These are phyloP conservation scores for Raddia guianensis DNA, from an alignment of 176 grass and related monocot genomes.

Conservation along the genomic window DNA sequence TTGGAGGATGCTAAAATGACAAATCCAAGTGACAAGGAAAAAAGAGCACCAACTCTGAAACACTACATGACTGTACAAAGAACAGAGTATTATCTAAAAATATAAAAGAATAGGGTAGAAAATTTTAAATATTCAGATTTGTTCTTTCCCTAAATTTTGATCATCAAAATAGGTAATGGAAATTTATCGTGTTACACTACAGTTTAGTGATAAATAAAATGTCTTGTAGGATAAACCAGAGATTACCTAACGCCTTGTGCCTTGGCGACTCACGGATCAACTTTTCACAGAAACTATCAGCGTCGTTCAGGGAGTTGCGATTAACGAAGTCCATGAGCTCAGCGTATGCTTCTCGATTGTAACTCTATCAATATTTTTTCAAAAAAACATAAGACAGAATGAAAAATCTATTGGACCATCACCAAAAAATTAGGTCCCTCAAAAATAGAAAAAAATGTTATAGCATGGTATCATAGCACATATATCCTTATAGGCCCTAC, in stretches of 20 bases:
- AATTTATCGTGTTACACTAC: neutral
- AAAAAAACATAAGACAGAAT: neutral
- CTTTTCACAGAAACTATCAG: slow-evolving; percentile 69
- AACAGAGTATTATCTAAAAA: neutral
- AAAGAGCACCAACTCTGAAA: neutral
- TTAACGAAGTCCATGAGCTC: slow-evolving; percentile 81
- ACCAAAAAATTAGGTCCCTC: neutral
- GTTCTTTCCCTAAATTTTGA: neutral
- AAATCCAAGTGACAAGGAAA: neutral
- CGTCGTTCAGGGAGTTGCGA: slow-evolving; percentile 66
- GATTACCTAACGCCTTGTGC: slow-evolving; percentile 68
- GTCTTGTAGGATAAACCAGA: neutral
- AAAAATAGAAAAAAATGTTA: neutral
- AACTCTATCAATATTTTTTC: slow-evolving; percentile 39
- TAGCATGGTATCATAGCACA: neutral
- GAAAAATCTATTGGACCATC: neutral
- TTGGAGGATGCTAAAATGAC: neutral
- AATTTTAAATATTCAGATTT: slow-evolving; percentile 12
- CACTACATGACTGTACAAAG: neutral
- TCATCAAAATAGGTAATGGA: neutral
- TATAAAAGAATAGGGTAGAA: neutral
- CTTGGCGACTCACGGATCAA: slow-evolving; percentile 71
- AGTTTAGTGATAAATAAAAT: neutral
- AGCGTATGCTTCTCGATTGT: slow-evolving; percentile 72
- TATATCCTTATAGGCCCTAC: neutral